A percentile compares a stretch with the other conserved stretches of the same genome.
Conservation (phyloP, 257 asterid species). For the Gynochthodes officinalis region DNA sequence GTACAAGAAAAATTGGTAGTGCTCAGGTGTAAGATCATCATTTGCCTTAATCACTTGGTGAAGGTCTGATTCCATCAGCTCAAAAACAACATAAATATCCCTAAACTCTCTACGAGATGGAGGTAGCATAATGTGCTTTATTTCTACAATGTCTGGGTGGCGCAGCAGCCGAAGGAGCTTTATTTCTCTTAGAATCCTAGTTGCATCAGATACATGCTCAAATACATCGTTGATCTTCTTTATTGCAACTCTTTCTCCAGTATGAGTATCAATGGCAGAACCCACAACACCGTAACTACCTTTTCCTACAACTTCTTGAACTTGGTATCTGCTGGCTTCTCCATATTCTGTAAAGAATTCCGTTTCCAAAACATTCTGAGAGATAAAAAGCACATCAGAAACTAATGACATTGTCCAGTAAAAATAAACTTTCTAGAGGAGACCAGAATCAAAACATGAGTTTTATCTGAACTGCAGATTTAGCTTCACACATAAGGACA, state of each 20-base stretch:
- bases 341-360: constrained; percentile 97
- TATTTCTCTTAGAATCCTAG: constrained; percentile 88
- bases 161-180: constrained; percentile 89
- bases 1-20: constrained; percentile 83
- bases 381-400: constrained; percentile 17
- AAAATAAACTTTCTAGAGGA: neutral
- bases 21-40: constrained; percentile 88
- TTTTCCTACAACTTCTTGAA: constrained; percentile 94
- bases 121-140: constrained; percentile 95
- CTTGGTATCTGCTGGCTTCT: constrained; percentile 86
- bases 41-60: constrained; percentile 97
- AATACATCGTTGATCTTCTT: constrained; percentile 95
- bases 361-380: constrained; percentile 58
- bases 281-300: constrained; percentile 98
- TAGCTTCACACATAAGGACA: neutral
- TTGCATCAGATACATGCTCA: constrained; percentile 97
- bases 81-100: constrained; percentile 87
- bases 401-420: neutral
- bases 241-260: constrained; percentile 90
- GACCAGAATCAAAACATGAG: neutral
- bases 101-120: constrained; percentile 93
- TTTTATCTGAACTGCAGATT: neutral
- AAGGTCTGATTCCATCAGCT: constrained; percentile 96
- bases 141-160: constrained; percentile 92
- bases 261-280: constrained; percentile 78